Evolutionary conservation across 106 monocot species (phyloP), one percentile per base, ranked within the genome.

Genomic region (Platanthera guangdongensis): DNA sequence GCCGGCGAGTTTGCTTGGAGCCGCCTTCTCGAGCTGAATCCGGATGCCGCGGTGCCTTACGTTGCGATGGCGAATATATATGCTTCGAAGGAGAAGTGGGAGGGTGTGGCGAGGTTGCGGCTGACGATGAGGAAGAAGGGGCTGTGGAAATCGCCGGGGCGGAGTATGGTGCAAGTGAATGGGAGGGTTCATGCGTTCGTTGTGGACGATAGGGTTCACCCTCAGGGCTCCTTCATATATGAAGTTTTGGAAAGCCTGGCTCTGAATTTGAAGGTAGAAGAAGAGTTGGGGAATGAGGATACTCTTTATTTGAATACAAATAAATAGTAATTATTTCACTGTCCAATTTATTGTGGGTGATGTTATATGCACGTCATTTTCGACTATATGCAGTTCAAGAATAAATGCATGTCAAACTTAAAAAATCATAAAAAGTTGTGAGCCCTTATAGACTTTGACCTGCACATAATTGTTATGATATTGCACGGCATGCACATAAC

Each of bases 21-120:
- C 21, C 77, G 69, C 50, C 75, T 86, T n/a, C 74, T 79, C n/a
- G 68, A 83, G 48, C 13, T 86, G 48, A 68, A 83, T n/a, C 77
- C 83, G 30, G 47, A 74, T 51, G 65, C 77, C 14, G 75, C 80
- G 11, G 80, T 65, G 5, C 73, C 82, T 47, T 83, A 86, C 67
- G 81, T 86, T 5, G 72, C 77, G 9, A 80, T 86, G 72, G 86
- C 83, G 1, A 86, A 86, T n/a, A 71, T 77, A 18, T 80, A 78
- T 74, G 86, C 86, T 51, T 48, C 75, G 3, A 78, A 52, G 52
- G 71, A 80, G 69, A 77, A 78, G 76, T 86, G 86, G 86, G 83
- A 83, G 3, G 72, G 71, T 50, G 83, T 81, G 57, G 80, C 83
- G 19, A 74, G 63, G 67, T 16, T 80, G 15, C 60, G 81, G 32